Conservation (phyloP, 1,284 basidiomycete genomes). For the Sanguinoderma infundibulare region DNA sequence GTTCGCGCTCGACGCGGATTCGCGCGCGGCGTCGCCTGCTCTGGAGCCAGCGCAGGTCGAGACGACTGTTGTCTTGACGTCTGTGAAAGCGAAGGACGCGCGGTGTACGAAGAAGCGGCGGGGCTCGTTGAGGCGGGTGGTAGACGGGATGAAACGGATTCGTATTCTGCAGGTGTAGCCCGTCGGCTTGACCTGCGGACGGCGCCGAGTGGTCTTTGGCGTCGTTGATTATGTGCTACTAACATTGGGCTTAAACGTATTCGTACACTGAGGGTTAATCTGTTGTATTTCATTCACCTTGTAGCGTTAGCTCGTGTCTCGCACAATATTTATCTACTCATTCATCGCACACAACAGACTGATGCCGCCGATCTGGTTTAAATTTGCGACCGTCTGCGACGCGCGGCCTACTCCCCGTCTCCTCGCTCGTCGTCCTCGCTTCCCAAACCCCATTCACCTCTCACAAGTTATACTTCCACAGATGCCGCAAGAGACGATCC, state of each 20-base stretch:
- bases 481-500: neutral
- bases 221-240: neutral
- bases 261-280: neutral
- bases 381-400: no score
- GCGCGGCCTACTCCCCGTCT: no score
- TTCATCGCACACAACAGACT: no score
- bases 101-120: neutral
- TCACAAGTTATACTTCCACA: conserved; percentile 4
- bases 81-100: neutral
- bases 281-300: neutral
- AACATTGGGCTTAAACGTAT: neutral
- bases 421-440: no score
- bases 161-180: neutral
- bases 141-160: neutral
- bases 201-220: neutral
- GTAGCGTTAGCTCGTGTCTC: neutral
- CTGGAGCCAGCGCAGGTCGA: neutral
- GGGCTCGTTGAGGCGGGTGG: neutral
- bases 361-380: no score
- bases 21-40: neutral
- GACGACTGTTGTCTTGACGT: neutral
- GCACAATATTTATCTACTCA: neutral
- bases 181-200: neutral
- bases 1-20: neutral
- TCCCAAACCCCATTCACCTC: neutral